Percentiles rank a stretch among this genome's conserved stretches.
These are phyloP conservation scores for Colletotrichum caudatum DNA, from an alignment of 2,329 filamentous ascomycete species.

Conservation along the genomic window DNA sequence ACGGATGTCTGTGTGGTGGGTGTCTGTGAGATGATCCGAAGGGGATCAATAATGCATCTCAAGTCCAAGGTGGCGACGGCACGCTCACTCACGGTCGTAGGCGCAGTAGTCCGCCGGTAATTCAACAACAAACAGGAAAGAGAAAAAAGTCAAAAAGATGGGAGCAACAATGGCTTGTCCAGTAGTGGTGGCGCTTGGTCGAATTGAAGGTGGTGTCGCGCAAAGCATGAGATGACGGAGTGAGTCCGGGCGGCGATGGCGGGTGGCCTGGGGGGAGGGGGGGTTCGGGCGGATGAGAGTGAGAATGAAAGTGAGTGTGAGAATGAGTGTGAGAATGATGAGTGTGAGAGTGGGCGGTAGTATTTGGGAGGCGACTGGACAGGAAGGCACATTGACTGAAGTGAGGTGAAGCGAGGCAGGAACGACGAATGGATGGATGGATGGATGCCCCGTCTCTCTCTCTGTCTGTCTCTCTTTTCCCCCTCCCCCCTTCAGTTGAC, in stretches of 20 bases:
- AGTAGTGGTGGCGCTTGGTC: constrained; percentile 25
- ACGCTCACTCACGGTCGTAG: constrained; percentile 10
- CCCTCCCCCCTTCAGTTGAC: neutral
- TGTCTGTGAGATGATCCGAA: constrained; percentile 37
- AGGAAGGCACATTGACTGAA: constrained; percentile 2
- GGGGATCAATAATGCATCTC: constrained; percentile 32
- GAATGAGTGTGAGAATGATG: constrained; percentile 8
- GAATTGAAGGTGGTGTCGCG: constrained; percentile 22
- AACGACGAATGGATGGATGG: neutral
- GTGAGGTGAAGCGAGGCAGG: neutral
- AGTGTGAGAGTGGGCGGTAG: constrained; percentile 3
- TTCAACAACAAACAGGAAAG: constrained; percentile 7
- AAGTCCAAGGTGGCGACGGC: constrained; percentile 21
- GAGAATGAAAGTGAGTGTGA: constrained; percentile 4
- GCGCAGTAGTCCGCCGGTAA: constrained; percentile 21
- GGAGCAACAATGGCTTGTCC: neutral
- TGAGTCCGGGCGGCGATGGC: constrained; percentile 35
- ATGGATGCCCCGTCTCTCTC: neutral
- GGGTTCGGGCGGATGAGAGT: constrained; percentile 12
- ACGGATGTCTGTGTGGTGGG: constrained; percentile 37
- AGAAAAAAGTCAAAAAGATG: constrained; percentile 17
- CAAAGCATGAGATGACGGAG: constrained; percentile 34
- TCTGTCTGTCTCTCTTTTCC: neutral
- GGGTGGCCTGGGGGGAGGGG: no score
- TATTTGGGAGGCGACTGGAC: constrained; percentile 13